These are phyloP conservation scores for Cerioporus squamosus DNA, from an alignment of 1,284 basidiomycete species.

Conservation along the genomic window DNA sequence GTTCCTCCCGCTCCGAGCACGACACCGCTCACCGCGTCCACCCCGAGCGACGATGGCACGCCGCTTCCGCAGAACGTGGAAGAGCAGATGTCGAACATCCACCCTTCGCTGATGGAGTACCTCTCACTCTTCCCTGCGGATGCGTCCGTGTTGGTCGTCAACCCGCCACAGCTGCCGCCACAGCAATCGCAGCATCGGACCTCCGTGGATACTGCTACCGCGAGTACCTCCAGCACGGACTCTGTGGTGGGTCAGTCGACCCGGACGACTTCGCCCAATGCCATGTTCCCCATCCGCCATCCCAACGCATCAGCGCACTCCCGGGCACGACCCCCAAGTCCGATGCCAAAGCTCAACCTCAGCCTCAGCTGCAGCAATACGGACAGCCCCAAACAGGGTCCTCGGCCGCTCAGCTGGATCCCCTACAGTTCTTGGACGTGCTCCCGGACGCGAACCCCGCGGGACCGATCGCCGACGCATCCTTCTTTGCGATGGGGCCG, in stretches of 20 bases:
- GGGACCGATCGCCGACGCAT: conserved; percentile 9
- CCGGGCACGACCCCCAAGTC: too few relatives aligned
- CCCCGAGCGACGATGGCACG: conserved; percentile 30
- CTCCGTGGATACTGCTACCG: not conserved
- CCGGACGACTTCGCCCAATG: too few relatives aligned
- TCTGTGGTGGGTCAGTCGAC: not conserved
- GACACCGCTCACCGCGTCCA: conserved; percentile 23
- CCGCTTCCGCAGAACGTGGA: conserved; percentile 28
- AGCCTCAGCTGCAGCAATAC: not conserved
- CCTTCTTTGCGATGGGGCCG: conserved; percentile 7
- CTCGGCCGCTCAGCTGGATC: not conserved
- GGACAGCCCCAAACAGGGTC: not conserved
- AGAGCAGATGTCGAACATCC: conserved; percentile 51
- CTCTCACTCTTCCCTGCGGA: conserved; percentile 43
- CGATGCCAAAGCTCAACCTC: not conserved
- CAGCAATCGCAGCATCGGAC: not conserved
- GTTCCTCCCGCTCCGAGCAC: conserved; percentile 6
- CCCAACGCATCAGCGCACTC: too few relatives aligned
- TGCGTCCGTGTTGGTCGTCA: conserved; percentile 32
- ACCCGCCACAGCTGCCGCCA: conserved; percentile 3
- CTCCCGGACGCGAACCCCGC: conserved; percentile 2
- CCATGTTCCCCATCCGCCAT: too few relatives aligned
- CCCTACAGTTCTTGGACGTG: conserved; percentile 17
- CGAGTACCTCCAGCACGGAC: not conserved
- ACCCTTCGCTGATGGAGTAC: conserved; percentile 57